A percentile compares a stretch with the other conserved stretches of the same genome.
phyloP scores from a whole-genome alignment of 208 protist species.

The Phytomonas francai region DNA sequence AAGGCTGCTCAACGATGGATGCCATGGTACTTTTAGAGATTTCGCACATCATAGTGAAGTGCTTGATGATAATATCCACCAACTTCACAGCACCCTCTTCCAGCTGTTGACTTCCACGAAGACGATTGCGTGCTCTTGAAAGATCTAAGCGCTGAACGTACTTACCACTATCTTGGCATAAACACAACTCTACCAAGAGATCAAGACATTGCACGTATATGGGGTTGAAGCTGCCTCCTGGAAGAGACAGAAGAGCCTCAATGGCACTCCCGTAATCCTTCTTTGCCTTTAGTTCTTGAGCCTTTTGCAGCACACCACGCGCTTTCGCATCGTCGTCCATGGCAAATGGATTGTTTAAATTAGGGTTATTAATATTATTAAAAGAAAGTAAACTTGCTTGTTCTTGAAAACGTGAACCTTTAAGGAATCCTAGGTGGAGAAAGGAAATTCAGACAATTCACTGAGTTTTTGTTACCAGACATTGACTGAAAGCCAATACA shows the following conservation, averaged over 20 bases:
- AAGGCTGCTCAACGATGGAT: conserved; percentile 19
- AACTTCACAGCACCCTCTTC: conserved; percentile 44
- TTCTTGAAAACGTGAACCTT: conserved; percentile 1
- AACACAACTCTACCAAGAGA: conserved; percentile 46
- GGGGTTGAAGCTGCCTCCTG: conserved; percentile 25
- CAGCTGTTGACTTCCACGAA: conserved; percentile 44
- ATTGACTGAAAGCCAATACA: not conserved
- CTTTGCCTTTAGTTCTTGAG: conserved; percentile 30
- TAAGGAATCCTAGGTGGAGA: conserved; percentile 1
- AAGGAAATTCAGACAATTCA: not conserved
- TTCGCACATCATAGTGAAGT: conserved; percentile 34
- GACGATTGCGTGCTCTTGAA: conserved; percentile 22
- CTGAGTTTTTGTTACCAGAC: no score
- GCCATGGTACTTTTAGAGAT: conserved; percentile 20
- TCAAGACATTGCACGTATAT: conserved; percentile 44
- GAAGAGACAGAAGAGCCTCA: conserved; percentile 28
- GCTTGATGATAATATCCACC: conserved; percentile 34
- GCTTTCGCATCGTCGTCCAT: conserved; percentile 35
- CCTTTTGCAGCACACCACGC: conserved; percentile 45
- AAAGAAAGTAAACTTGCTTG: conserved; percentile 4
- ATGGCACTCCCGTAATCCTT: conserved; percentile 45
- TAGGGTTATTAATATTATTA: not conserved
- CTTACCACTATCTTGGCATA: conserved; percentile 18
- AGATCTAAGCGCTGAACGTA: conserved; percentile 25
- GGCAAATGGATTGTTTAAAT: not conserved